phyloP scores from a whole-genome alignment of 345 rosid species.

The Brassica napus region DNA sequence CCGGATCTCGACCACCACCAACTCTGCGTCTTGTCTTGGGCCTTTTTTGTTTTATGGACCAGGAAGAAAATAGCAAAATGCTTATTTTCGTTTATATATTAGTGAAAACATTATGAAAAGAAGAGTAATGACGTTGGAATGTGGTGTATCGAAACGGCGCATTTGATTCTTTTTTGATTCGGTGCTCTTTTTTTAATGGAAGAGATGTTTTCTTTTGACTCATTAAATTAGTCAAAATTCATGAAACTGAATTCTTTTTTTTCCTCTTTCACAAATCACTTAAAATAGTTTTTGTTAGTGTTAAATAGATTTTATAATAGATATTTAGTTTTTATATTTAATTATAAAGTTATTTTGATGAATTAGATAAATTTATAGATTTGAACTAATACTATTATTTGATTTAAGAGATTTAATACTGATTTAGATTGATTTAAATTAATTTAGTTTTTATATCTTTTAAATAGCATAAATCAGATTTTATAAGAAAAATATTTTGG shows the following conservation, averaged over 20 bases:
- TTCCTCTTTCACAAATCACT: background rate
- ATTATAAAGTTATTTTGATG: background rate
- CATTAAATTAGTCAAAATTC: background rate
- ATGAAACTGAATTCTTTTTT: background rate
- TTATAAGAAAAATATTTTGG: background rate
- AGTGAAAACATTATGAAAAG: background rate
- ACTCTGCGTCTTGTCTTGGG: conserved; percentile 18
- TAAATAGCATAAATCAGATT: background rate
- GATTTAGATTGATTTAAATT: too few species aligned
- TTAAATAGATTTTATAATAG: too few species aligned
- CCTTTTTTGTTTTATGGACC: background rate
- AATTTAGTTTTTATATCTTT: too few species aligned
- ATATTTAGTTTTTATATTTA: too few species aligned
- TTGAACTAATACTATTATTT: too few species aligned
- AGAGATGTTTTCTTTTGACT: conserved; percentile 33
- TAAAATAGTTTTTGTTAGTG: background rate
- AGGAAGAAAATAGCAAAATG: background rate
- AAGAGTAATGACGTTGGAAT: conserved; percentile 13
- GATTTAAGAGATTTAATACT: background rate
- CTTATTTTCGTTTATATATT: background rate
- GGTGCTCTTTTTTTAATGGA: background rate
- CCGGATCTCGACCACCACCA: conserved; percentile 41
- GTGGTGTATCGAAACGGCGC: conserved; percentile 17
- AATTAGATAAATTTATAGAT: too few species aligned
- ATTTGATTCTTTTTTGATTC: conserved; percentile 42